Percentiles rank a stretch among this genome's conserved stretches.
Evolutionary conservation across 495 filamentous ascomycete genomes (phyloP).

Genomic region (Talaromyces nanjingensis): DNA sequence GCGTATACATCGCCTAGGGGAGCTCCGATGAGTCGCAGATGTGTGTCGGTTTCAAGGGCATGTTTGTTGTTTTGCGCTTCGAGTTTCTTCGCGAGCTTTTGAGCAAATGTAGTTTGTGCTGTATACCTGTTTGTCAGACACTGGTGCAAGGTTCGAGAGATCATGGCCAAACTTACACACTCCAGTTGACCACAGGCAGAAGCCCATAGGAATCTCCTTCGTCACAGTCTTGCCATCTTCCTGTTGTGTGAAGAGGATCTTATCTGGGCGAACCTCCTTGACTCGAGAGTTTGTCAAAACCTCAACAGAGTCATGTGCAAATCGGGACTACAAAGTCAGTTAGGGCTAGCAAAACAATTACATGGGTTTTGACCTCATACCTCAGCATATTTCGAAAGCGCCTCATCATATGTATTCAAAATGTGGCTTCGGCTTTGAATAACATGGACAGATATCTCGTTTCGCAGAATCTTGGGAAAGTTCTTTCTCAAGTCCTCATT

Average conservation of each 20-base stretch:
- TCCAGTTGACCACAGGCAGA: conserved; percentile 97
- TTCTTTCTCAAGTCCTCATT: conserved; percentile 84
- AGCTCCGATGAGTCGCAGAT: conserved; percentile 85
- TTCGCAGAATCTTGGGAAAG: conserved; percentile 85
- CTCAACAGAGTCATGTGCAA: conserved; percentile 83
- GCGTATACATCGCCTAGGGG: conserved; percentile 95
- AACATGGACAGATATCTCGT: conserved; percentile 95
- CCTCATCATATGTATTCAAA: conserved; percentile 96
- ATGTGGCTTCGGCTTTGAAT: conserved; percentile 94
- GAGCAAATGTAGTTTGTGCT: conserved; percentile 75
- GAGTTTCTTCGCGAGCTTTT: conserved; percentile 64
- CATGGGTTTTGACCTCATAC: conserved; percentile 21
- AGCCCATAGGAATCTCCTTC: conserved; percentile 92
- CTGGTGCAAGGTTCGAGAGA: not conserved
- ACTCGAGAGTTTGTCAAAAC: conserved; percentile 89
- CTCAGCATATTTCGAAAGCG: conserved; percentile 87
- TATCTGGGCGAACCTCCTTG: conserved; percentile 74
- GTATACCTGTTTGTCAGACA: conserved; percentile 1
- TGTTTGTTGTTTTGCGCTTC: conserved; percentile 79
- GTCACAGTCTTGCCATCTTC: conserved; percentile 65
- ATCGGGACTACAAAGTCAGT: conserved; percentile 44
- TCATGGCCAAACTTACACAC: conserved; percentile 45
- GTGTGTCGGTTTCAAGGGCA: conserved; percentile 91
- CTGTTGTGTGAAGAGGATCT: conserved; percentile 82
- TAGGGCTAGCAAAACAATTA: not conserved